Percentiles rank a stretch among this genome's conserved stretches.
Conservation (phyloP, 176 grass and related monocot genomes). For the Rhynchospora pubera region DNA sequence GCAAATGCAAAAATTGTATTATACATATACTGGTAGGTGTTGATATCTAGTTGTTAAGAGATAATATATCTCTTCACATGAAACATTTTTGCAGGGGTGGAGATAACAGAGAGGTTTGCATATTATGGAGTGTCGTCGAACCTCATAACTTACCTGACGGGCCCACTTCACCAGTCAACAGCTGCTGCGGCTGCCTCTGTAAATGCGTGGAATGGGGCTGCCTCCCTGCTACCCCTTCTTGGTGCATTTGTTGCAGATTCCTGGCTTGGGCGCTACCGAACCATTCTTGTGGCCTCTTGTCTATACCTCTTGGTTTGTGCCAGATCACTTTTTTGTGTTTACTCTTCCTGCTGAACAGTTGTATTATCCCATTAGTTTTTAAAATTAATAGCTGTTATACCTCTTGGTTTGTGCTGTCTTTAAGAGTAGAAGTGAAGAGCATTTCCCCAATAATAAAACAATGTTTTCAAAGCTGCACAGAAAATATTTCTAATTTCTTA, state of each 20-base stretch:
- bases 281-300: slow-evolving; percentile 30
- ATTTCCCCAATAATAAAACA: neutral
- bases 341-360: neutral
- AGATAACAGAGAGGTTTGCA: slow-evolving; percentile 48
- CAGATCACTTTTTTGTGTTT: neutral
- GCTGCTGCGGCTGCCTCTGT: slow-evolving; percentile 29
- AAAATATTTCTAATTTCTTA: neutral
- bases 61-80: neutral
- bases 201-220: slow-evolving; percentile 42
- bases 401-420: neutral
- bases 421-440: neutral
- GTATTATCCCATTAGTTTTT: neutral
- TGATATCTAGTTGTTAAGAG: neutral
- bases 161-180: slow-evolving; percentile 45
- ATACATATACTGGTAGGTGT: neutral
- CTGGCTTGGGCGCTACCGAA: slow-evolving; percentile 33
- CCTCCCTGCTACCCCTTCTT: slow-evolving; percentile 39
- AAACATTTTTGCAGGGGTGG: slow-evolving; percentile 22
- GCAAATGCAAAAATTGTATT: neutral
- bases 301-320: slow-evolving; percentile 41
- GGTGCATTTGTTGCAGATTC: slow-evolving; percentile 57
- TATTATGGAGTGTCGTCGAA: slow-evolving; percentile 51
- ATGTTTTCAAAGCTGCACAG: neutral
- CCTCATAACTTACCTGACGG: slow-evolving; percentile 69
- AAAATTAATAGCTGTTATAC: neutral